A percentile compares a stretch with the other conserved stretches of the same genome.
Evolutionary conservation across 2,329 filamentous ascomycete genomes (phyloP).

Genomic region (Penicillium sp.): DNA sequence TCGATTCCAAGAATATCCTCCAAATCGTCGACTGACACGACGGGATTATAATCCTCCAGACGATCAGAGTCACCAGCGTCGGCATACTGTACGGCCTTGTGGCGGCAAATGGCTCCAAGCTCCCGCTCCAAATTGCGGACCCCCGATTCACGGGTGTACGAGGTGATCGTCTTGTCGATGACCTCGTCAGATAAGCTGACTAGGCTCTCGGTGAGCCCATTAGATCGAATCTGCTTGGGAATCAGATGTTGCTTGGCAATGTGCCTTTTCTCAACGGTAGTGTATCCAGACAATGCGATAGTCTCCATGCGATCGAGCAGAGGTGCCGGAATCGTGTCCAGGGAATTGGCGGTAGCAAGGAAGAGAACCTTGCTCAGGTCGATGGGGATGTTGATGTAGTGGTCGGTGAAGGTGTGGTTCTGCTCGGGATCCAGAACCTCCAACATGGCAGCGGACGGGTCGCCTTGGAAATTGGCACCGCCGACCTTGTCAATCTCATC

Average conservation of each 20-base stretch:
- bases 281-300: constrained; percentile 90
- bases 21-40: constrained; percentile 72
- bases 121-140: constrained; percentile 96
- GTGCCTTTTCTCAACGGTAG: constrained; percentile 91
- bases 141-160: constrained; percentile 92
- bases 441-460: constrained; percentile 95
- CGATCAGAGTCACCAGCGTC: constrained; percentile 75
- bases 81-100: constrained; percentile 91
- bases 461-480: constrained; percentile 84
- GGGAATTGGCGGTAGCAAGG: constrained; percentile 90
- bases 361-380: constrained; percentile 96
- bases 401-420: constrained; percentile 90
- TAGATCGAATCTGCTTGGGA: constrained; percentile 89
- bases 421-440: constrained; percentile 97
- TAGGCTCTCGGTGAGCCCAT: constrained; percentile 74
- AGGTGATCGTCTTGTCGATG: constrained; percentile 90
- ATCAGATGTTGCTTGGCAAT: constrained; percentile 92
- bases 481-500: constrained; percentile 99
- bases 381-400: constrained; percentile 93
- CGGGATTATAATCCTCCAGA: constrained; percentile 66
- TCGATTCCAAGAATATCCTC: constrained; percentile 91
- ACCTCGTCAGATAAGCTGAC: constrained; percentile 76
- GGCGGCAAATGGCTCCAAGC: constrained; percentile 87
- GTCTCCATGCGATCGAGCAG: constrained; percentile 96
- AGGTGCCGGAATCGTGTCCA: constrained; percentile 93